Evolutionary conservation across 129 eudicot genomes (phyloP).

Genomic region (Artemisia argyi): DNA sequence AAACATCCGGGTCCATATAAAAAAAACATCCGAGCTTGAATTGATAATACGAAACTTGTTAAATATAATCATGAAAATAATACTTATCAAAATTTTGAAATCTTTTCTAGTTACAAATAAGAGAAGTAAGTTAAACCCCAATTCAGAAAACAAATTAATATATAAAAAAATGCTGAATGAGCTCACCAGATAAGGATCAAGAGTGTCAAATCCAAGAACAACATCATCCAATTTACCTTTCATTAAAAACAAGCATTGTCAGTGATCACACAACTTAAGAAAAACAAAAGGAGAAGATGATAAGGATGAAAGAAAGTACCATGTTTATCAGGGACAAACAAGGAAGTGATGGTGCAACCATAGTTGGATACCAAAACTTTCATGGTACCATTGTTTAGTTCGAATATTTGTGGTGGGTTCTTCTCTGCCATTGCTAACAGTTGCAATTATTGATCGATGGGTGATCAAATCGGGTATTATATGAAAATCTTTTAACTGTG

Average conservation of each 20-base stretch:
- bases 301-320: conserved; percentile 39
- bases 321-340: conserved; percentile 74
- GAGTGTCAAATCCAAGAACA: conserved; percentile 94
- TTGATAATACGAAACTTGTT: too few relatives aligned
- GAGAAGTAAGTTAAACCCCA: too few relatives aligned
- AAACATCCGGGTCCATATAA: too few relatives aligned
- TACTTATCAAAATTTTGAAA: too few relatives aligned
- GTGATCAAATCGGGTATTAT: too few relatives aligned
- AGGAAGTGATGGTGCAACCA: conserved; percentile 92
- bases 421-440: neutral
- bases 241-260: conserved; percentile 16
- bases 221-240: conserved; percentile 94
- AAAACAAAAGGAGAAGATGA: neutral
- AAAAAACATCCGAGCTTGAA: too few relatives aligned
- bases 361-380: conserved; percentile 65
- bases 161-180: neutral
- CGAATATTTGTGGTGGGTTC: conserved; percentile 24
- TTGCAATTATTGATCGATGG: too few relatives aligned
- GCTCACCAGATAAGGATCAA: conserved; percentile 83
- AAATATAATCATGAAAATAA: too few relatives aligned
- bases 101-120: too few relatives aligned
- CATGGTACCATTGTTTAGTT: conserved; percentile 85
- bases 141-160: too few relatives aligned
- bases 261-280: neutral
- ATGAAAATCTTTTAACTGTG: too few relatives aligned